Conservation (phyloP, 768 basidiomycete species). For the Trametes cubensis region DNA sequence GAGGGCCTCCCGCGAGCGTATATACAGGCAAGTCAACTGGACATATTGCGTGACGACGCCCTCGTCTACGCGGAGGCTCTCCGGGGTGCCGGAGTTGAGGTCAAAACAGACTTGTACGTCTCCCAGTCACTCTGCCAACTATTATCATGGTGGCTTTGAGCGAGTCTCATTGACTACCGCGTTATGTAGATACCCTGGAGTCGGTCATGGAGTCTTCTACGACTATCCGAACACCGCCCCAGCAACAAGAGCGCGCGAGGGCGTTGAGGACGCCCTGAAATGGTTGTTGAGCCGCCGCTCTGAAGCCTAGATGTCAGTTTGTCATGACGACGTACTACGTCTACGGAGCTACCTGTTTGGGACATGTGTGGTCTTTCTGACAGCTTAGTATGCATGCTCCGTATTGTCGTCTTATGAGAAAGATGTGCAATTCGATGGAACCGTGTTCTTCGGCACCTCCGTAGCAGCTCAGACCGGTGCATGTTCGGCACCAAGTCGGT, state of each 20-base stretch:
- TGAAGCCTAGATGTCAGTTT: too few species aligned
- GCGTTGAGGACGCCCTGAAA: conserved; percentile 23
- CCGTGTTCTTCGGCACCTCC: too few species aligned
- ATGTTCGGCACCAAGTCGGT: too few species aligned
- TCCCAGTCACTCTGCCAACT: too few species aligned
- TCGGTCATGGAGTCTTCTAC: conserved; percentile 27
- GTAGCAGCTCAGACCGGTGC: too few species aligned
- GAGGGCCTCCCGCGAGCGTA: conserved; percentile 28
- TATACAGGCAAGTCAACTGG: conserved; percentile 30
- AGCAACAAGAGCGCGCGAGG: conserved; percentile 20
- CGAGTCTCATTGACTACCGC: not conserved
- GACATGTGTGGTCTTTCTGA: too few species aligned
- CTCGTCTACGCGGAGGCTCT: conserved; percentile 32
- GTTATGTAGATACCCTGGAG: conserved; percentile 30
- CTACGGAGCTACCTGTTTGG: too few species aligned
- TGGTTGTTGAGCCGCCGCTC: conserved; percentile 25
- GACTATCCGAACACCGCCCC: conserved; percentile 15
- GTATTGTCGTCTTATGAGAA: too few species aligned
- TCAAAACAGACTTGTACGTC: conserved; percentile 30
- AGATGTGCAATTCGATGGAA: too few species aligned
- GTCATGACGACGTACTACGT: too few species aligned
- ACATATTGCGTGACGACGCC: conserved; percentile 35
- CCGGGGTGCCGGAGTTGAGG: conserved; percentile 27
- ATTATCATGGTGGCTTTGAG: not conserved
- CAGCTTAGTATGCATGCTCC: too few species aligned